These are phyloP conservation scores for Excoecaria agallocha DNA, from an alignment of 345 rosid species.

Conservation along the genomic window DNA sequence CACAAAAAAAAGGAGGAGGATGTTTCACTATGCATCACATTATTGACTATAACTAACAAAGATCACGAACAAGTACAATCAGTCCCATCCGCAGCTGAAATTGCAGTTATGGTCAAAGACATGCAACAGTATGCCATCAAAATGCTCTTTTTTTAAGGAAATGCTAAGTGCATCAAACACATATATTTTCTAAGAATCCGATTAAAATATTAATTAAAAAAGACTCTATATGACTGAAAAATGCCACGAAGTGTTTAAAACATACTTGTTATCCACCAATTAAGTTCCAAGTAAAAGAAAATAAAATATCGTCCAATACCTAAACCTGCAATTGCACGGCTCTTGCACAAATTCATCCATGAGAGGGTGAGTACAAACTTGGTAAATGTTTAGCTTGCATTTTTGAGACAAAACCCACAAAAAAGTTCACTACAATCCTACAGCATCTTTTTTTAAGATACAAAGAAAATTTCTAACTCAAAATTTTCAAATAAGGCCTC, in stretches of 20 bases:
- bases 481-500: background rate
- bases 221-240: too few species aligned
- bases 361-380: background rate
- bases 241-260: too few species aligned
- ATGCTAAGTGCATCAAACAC: too few species aligned
- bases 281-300: background rate
- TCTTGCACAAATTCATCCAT: background rate
- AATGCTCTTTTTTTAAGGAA: too few species aligned
- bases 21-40: background rate
- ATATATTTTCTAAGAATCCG: too few species aligned
- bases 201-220: too few species aligned
- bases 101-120: constrained; percentile 1
- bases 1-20: too few species aligned
- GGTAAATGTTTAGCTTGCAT: background rate
- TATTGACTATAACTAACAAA: background rate
- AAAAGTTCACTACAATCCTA: background rate
- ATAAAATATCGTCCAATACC: background rate
- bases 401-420: background rate
- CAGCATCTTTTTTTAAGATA: too few species aligned
- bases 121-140: background rate
- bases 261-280: background rate
- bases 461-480: background rate
- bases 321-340: background rate
- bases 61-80: background rate
- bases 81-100: background rate